Base-by-base conservation (phyloP, 2,329 filamentous ascomycete genomes). In the Arthrobotrys entomopaga region DNA sequence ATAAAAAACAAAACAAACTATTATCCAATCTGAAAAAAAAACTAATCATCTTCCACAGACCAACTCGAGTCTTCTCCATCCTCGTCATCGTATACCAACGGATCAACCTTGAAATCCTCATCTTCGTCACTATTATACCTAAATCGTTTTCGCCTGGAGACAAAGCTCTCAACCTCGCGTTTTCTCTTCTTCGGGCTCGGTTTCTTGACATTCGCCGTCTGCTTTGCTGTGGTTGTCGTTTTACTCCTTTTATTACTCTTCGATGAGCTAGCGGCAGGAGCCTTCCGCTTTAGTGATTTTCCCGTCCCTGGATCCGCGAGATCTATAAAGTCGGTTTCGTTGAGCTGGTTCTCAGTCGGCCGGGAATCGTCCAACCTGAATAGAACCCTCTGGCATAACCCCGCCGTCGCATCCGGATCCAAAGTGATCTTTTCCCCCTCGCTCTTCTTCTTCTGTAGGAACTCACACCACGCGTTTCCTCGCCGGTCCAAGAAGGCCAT, bases 51-150 rank as follows among this genome's bases (percentile, higher is more conserved):
- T 49, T 69, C 57, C n/a, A 69, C n/a, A 34, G 69, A 73, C 69
- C 69, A 73, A 34, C 69, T 73, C 29, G 69, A 73, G 61, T 73
- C 69, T 15, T 66, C 34, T 16, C 69, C 69, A 15, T 73, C 69
- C 20, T 66, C 61, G 24, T 73, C 69, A 13, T 73, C 69, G 11
- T 73, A 73, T 2, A 61, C 69, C 46, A 73, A 43, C 19, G 61
- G 22, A 46, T 73, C 69, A 6, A 57, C 69, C 42, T 73, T 66
- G 42, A 73, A 73, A n/a, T 73, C 69, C 20, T 48, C 49, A 20
- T 73, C 69, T 19, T 66, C 69, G 1, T 73, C 69, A 15, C 69
- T 73, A 48, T 73, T 54, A 34, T 73, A 73, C 20, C 57, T 60
- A 15, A 61, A 10, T 8, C 69, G 54, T 38, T 66, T 73, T 15